Percentiles rank a stretch among this genome's conserved stretches.
Conservation (phyloP, 2,329 filamentous ascomycete genomes). For the Tolypocladium amazonense region DNA sequence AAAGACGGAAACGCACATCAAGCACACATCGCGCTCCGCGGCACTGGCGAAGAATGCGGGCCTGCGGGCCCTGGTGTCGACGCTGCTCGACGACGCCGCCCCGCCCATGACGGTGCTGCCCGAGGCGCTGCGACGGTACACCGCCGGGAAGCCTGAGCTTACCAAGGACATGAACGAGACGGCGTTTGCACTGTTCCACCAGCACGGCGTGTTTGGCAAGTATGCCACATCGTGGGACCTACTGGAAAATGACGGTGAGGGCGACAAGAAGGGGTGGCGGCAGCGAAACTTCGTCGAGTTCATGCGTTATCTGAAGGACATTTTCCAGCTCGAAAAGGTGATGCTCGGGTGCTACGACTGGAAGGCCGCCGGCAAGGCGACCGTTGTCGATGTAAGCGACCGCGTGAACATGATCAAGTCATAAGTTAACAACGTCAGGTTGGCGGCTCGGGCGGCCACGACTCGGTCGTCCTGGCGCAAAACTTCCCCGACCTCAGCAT, state of each 20-base stretch:
- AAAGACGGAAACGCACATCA: constrained; percentile 11
- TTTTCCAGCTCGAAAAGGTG: constrained; percentile 24
- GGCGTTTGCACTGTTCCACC: constrained; percentile 24
- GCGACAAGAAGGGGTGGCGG: constrained; percentile 24
- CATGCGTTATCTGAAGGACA: constrained; percentile 28
- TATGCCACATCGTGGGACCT: constrained; percentile 26
- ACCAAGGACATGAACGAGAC: constrained; percentile 23
- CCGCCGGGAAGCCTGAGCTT: constrained; percentile 17
- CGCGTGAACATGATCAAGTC: not conserved
- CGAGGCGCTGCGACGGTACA: constrained; percentile 20
- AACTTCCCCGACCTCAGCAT: constrained; percentile 29
- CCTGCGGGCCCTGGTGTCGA: constrained; percentile 23
- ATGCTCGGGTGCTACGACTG: constrained; percentile 24
- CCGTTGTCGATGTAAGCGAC: constrained; percentile 29
- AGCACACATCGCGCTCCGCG: constrained; percentile 27
- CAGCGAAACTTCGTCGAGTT: constrained; percentile 27
- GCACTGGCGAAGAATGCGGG: constrained; percentile 21
- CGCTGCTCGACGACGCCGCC: constrained; percentile 25
- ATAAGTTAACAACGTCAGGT: constrained; percentile 14
- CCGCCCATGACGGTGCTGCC: constrained; percentile 24
- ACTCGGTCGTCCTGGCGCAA: constrained; percentile 27
- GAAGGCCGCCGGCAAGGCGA: constrained; percentile 21
- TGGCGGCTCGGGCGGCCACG: constrained; percentile 31
- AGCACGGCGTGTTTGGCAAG: constrained; percentile 16
- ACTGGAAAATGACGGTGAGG: constrained; percentile 29